phyloP scores from a whole-genome alignment of 805 yeast species.

The Candida golubevii region DNA sequence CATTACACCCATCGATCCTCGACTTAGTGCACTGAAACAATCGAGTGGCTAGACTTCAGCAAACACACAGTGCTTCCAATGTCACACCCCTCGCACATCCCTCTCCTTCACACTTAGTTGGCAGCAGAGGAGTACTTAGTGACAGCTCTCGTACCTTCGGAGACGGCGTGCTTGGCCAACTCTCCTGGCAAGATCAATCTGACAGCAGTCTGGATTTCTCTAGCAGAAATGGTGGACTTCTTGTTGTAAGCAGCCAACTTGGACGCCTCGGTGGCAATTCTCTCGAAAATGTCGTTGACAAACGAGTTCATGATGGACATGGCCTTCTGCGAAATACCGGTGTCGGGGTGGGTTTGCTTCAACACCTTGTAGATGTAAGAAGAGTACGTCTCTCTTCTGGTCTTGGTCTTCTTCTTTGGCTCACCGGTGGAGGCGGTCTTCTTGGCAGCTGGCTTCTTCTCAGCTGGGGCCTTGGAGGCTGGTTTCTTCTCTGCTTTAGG shows the following conservation, averaged over 20 bases:
- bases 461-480: slow-evolving; percentile 38
- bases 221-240: slow-evolving; percentile 37
- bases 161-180: slow-evolving; percentile 38
- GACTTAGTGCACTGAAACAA: slow-evolving; percentile 16
- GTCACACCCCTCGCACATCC: slow-evolving; percentile 12
- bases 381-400: slow-evolving; percentile 38
- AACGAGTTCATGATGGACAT: slow-evolving; percentile 39
- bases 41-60: slow-evolving; percentile 9
- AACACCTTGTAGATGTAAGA: slow-evolving; percentile 37
- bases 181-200: slow-evolving; percentile 39
- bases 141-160: slow-evolving; percentile 39
- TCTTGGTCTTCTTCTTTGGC: slow-evolving; percentile 33
- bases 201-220: slow-evolving; percentile 37
- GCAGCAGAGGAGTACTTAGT: slow-evolving; percentile 38
- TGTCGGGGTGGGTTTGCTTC: slow-evolving; percentile 38
- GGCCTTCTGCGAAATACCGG: slow-evolving; percentile 38
- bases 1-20: slow-evolving; percentile 19
- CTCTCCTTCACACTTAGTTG: slow-evolving; percentile 21
- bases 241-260: slow-evolving; percentile 39
- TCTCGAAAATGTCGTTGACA: slow-evolving; percentile 35
- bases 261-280: slow-evolving; percentile 36
- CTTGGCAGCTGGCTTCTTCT: slow-evolving; percentile 38
- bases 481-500: slow-evolving; percentile 39
- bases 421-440: slow-evolving; percentile 30
- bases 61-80: slow-evolving; percentile 16